A percentile compares a stretch with the other conserved stretches of the same genome.
phyloP scores from a whole-genome alignment of 345 rosid genomes.

The Camelina hispida region DNA sequence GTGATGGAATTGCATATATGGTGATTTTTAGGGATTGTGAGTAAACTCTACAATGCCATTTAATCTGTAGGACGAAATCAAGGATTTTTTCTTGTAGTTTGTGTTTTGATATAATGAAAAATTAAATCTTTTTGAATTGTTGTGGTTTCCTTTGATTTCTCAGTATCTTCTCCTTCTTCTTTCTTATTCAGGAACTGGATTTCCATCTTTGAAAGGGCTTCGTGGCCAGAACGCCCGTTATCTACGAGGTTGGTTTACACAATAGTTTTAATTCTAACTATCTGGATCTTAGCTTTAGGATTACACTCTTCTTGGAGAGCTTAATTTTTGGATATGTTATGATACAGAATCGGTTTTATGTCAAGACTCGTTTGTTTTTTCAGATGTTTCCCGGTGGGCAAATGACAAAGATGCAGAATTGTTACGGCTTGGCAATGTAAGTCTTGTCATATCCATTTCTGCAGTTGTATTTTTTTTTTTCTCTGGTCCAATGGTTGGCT shows the following conservation, averaged over 20 bases:
- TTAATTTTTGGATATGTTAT: background rate
- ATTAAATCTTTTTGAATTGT: too few relatives aligned
- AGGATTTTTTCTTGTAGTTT: constrained; percentile 3
- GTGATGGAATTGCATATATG: background rate
- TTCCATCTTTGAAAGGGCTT: constrained; percentile 52
- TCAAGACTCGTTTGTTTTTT: constrained; percentile 34
- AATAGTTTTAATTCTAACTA: background rate
- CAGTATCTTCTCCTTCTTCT: constrained; percentile 11
- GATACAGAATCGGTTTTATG: constrained; percentile 1
- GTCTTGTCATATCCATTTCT: constrained; percentile 39
- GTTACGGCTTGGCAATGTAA: constrained; percentile 87
- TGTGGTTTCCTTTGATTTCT: constrained; percentile 24
- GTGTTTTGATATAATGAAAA: too few relatives aligned
- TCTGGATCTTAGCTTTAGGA: constrained; percentile 19
- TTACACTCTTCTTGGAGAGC: constrained; percentile 15
- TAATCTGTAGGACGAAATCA: background rate
- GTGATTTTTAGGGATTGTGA: background rate
- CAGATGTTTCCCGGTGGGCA: constrained; percentile 70
- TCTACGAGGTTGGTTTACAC: constrained; percentile 55
- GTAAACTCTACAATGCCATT: background rate
- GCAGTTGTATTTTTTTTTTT: background rate
- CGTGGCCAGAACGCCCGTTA: constrained; percentile 51
- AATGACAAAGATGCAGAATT: constrained; percentile 81
- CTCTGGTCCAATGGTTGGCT: background rate
- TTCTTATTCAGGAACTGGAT: constrained; percentile 48